Conservation (phyloP, 2,329 filamentous ascomycete genomes). For the Colletotrichum costaricense region DNA sequence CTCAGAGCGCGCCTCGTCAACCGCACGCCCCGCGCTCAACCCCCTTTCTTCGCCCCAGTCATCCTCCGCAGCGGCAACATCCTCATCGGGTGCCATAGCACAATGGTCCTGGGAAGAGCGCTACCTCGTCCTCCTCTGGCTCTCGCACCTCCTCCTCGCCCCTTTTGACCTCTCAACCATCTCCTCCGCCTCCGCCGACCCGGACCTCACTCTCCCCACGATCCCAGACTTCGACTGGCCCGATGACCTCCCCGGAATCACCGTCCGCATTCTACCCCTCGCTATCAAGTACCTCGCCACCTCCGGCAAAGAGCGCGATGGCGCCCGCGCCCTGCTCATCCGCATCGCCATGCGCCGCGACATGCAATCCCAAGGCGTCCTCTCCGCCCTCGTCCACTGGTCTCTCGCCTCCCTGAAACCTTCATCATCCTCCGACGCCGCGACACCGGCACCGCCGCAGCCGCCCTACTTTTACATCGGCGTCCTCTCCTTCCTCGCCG, state of each 20-base stretch:
- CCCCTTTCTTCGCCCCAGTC: background rate
- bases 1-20: constrained; percentile 47
- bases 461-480: constrained; percentile 83
- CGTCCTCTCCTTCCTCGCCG: constrained; percentile 81
- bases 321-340: constrained; percentile 85
- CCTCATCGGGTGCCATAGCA: background rate
- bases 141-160: constrained; percentile 82
- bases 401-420: constrained; percentile 71
- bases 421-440: constrained; percentile 60
- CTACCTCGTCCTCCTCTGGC: constrained; percentile 89
- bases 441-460: constrained; percentile 45
- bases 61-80: background rate
- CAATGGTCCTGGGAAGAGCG: constrained; percentile 85
- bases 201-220: constrained; percentile 54
- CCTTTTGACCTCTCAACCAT: constrained; percentile 93
- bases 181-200: constrained; percentile 67
- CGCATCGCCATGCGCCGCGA: constrained; percentile 85
- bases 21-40: constrained; percentile 17
- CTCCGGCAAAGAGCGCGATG: constrained; percentile 88
- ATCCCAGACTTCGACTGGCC: constrained; percentile 67
- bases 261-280: constrained; percentile 76
- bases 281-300: constrained; percentile 78
- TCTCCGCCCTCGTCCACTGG: constrained; percentile 77
- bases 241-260: constrained; percentile 73
- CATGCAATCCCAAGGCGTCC: constrained; percentile 82